Evolutionary conservation across 2,329 filamentous ascomycete species (phyloP).

Genomic region (Aureobasidium melanogenum): DNA sequence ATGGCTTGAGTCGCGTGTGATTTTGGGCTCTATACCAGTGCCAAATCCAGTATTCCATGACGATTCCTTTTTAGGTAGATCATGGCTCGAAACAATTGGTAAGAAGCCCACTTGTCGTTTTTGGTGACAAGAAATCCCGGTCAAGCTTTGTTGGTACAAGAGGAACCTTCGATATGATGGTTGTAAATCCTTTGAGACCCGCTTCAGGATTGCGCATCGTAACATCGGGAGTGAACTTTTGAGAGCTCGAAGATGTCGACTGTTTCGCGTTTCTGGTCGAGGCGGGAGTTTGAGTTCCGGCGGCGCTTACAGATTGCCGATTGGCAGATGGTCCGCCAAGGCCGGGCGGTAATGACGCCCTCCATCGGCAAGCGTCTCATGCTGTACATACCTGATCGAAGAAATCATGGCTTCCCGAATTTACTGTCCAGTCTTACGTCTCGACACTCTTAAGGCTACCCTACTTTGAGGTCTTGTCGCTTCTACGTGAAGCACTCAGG

Average conservation of each 20-base stretch:
- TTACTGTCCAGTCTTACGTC: too few species aligned
- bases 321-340: background rate
- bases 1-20: background rate
- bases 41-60: background rate
- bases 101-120: background rate
- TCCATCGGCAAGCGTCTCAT: too few species aligned
- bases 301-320: background rate
- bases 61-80: background rate
- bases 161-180: background rate
- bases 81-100: background rate
- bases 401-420: too few species aligned
- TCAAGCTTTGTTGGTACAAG: background rate
- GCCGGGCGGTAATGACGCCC: background rate
- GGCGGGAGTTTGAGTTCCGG: background rate
- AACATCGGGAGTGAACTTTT: background rate
- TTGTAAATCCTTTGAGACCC: background rate
- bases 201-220: background rate
- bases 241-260: background rate
- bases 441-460: too few species aligned
- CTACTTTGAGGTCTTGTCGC: too few species aligned
- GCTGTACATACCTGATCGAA: too few species aligned
- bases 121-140: background rate
- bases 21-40: background rate
- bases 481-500: too few species aligned
- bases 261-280: background rate